Base-by-base conservation (phyloP, 148 eudicot genomes). In the Polygonum aviculare region DNA sequence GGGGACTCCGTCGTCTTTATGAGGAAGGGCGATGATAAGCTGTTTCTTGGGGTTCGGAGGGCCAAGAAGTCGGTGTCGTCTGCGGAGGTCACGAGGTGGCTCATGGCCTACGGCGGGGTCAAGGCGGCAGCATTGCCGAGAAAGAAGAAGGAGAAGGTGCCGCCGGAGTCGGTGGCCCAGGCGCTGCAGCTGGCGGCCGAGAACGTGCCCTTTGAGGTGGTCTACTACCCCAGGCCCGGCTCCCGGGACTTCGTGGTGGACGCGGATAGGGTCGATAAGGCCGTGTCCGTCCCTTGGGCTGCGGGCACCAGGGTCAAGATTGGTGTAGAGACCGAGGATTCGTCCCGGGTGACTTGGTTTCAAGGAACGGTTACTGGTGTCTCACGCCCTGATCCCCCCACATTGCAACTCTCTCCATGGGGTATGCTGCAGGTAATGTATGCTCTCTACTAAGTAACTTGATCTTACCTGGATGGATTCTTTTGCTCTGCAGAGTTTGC, bases 1-100 rank as follows among this genome's bases (percentile, higher is more conserved):
- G 93, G 94, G 0, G 98, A 94, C 69, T 80, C 91, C 0, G 90
- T 86, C 4, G 92, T 94, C 21, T 91, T 94, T 26, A 84, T 90
- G 75, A 50, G 80, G 73, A 76, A 78, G 10, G 47, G 7, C 6
- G 75, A 49, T 5, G 3, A n/a, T 21, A 80, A 90, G 81, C 75
- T 91, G 4, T 86, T 71, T 19, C 86, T 89, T 3, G 98, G 97
- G 7, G 47, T 94, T 15, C 35, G 94, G 71, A 81, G 91, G 54
- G 86, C 77, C 2, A 74, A 78, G 4, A 80, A 81, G 80, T 38
- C 77, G 36, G 55, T 47, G 52, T 79, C 51, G 78, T 41, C 47
- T 33, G 78, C 73, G 78, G 88, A 80, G 21, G 41, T 77, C 12
- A 45, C 75, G 45, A 35, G 39, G 69, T 75, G 69, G 69, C 74